Evolutionary conservation across 176 grass and related monocot species (phyloP).

Genomic region (Hordeum marinum): DNA sequence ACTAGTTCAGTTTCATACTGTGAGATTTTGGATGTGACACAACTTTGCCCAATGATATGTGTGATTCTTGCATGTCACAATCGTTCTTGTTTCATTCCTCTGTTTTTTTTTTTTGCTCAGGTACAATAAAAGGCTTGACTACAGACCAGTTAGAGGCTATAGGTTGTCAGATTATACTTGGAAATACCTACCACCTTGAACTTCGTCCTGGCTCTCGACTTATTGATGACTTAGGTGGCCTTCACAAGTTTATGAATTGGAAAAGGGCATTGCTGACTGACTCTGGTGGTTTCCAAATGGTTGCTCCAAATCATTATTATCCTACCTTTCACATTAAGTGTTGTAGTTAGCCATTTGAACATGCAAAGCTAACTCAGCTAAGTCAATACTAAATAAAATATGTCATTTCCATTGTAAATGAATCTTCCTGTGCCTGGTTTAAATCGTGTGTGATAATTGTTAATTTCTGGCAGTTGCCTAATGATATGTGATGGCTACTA

Average conservation of each 20-base stretch:
- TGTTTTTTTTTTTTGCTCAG: conserved; percentile 31
- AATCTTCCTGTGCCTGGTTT: neutral
- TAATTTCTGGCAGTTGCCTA: neutral
- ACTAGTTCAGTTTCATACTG: neutral
- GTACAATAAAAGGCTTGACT: conserved; percentile 96
- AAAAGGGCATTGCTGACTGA: conserved; percentile 93
- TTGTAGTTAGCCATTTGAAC: conserved; percentile 17
- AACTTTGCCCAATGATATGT: conserved; percentile 5
- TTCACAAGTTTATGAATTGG: conserved; percentile 99
- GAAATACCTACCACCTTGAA: conserved; percentile 97
- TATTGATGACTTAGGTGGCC: conserved; percentile 89
- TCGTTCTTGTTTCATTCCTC: neutral
- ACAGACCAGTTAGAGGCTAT: conserved; percentile 87
- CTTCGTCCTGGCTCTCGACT: conserved; percentile 85
- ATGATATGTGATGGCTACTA: neutral
- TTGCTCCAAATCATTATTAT: conserved; percentile 38
- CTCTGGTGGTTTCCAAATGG: conserved; percentile 99
- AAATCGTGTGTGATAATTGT: neutral
- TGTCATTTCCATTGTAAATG: neutral
- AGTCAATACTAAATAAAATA: neutral
- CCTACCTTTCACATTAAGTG: conserved; percentile 1
- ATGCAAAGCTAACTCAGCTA: neutral
- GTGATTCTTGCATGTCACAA: conserved; percentile 20
- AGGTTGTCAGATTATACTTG: conserved; percentile 95
- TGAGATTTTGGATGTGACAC: conserved; percentile 8